These are phyloP conservation scores for Staphylotrichum tortipilum DNA, from an alignment of 495 filamentous ascomycete species.

Conservation along the genomic window DNA sequence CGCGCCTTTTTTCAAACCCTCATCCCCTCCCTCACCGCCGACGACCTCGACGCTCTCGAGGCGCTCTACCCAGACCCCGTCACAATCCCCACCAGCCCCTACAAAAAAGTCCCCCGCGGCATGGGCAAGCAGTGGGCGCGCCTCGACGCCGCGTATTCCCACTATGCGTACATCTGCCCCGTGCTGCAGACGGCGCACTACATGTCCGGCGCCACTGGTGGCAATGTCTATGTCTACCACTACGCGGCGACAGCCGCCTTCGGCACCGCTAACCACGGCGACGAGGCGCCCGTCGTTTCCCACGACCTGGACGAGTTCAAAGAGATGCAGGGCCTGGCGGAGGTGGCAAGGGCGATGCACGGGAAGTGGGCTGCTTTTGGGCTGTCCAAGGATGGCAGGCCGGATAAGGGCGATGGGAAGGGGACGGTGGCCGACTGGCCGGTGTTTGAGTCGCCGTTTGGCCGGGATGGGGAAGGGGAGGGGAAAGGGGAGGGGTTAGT, in stretches of 20 bases:
- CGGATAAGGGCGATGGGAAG: not conserved
- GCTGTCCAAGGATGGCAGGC: conserved; percentile 4
- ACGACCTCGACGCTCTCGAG: conserved; percentile 44
- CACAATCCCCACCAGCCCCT: conserved; percentile 19
- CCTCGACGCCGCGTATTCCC: conserved; percentile 53
- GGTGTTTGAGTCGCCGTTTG: conserved; percentile 21
- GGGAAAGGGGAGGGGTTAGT: conserved; percentile 21
- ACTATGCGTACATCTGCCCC: conserved; percentile 60
- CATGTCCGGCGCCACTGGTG: conserved; percentile 15
- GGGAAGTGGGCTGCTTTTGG: conserved; percentile 51
- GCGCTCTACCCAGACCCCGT: conserved; percentile 50
- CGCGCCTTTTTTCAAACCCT: conserved; percentile 46
- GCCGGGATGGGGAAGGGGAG: conserved; percentile 8
- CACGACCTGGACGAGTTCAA: conserved; percentile 36
- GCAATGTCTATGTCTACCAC: conserved; percentile 48
- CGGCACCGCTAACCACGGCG: conserved; percentile 51
- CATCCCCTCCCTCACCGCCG: conserved; percentile 41
- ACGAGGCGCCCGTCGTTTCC: conserved; percentile 49
- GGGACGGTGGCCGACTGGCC: conserved; percentile 28
- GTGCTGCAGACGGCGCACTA: conserved; percentile 53
- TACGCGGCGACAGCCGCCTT: conserved; percentile 45
- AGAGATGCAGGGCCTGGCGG: conserved; percentile 33
- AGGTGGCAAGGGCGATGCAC: conserved; percentile 45
- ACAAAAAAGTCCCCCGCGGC: conserved; percentile 21
- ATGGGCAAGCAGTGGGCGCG: conserved; percentile 50